A percentile compares a stretch with the other conserved stretches of the same genome.
These are phyloP conservation scores for Cryptococcus sp. DNA, from an alignment of 1,284 basidiomycete species.

Conservation along the genomic window DNA sequence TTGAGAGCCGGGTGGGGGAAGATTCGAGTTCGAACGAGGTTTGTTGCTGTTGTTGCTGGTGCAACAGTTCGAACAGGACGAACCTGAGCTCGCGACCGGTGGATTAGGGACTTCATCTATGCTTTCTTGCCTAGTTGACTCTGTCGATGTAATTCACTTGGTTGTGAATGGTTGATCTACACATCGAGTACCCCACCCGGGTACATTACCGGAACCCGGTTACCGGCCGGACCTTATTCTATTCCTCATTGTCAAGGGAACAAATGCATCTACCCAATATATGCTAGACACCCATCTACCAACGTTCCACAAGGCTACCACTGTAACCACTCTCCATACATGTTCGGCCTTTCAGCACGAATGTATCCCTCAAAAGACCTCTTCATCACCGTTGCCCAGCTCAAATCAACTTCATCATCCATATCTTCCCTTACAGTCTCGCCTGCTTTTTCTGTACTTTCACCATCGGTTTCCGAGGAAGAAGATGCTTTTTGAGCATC, in stretches of 20 bases:
- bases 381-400: constrained; percentile 86
- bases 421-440: constrained; percentile 27
- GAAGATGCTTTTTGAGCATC: constrained; percentile 40
- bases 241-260: too few species aligned
- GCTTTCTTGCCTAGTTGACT: too few species aligned
- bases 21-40: not conserved
- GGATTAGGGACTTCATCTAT: too few species aligned
- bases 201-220: too few species aligned
- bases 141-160: too few species aligned
- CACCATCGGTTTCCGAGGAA: constrained; percentile 12
- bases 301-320: constrained; percentile 25
- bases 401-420: constrained; percentile 64
- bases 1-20: not conserved
- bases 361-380: constrained; percentile 85
- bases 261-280: too few species aligned
- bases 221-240: too few species aligned
- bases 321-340: constrained; percentile 76
- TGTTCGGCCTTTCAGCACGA: constrained; percentile 79
- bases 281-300: not conserved
- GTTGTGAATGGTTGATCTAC: too few species aligned
- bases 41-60: not conserved
- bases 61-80: too few species aligned
- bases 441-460: constrained; percentile 12
- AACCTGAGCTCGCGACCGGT: too few species aligned
- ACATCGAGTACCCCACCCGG: too few species aligned